Conservation (phyloP, 495 filamentous ascomycete genomes). For the Aspergillus funiculosus region DNA sequence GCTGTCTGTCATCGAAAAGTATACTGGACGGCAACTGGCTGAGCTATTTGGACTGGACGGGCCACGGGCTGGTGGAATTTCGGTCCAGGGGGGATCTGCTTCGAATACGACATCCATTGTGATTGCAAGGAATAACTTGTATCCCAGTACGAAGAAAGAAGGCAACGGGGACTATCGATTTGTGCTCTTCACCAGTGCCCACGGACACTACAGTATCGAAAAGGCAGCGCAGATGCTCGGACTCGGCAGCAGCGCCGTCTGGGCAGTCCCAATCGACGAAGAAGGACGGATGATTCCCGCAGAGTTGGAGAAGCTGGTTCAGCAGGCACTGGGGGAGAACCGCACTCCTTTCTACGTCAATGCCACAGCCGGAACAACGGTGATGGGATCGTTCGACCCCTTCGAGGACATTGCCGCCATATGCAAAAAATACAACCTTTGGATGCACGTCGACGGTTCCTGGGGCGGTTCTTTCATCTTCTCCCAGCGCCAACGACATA, state of each 20-base stretch:
- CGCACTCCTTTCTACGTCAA: conserved; percentile 91
- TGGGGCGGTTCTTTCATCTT: conserved; percentile 89
- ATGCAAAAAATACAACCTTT: conserved; percentile 66
- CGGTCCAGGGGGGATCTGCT: conserved; percentile 78
- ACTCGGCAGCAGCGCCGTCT: conserved; percentile 67
- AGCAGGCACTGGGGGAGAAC: conserved; percentile 53
- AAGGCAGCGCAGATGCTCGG: conserved; percentile 87
- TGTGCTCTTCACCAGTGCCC: conserved; percentile 79
- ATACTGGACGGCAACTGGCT: conserved; percentile 63
- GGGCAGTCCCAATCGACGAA: conserved; percentile 66
- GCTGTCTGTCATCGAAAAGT: conserved; percentile 78
- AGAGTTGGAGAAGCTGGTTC: conserved; percentile 57
- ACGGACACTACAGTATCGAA: conserved; percentile 92
- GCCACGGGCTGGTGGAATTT: conserved; percentile 73
- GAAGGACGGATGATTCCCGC: conserved; percentile 63
- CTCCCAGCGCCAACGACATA: conserved; percentile 54
- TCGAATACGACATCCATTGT: conserved; percentile 85
- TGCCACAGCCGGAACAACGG: conserved; percentile 90
- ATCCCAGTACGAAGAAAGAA: conserved; percentile 63
- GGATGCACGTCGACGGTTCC: conserved; percentile 85
- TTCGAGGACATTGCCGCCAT: conserved; percentile 65
- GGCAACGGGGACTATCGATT: conserved; percentile 63
- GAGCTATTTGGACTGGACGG: conserved; percentile 68
- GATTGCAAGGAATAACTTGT: conserved; percentile 82
- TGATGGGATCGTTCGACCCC: conserved; percentile 84